A percentile compares a stretch with the other conserved stretches of the same genome.
Conservation (phyloP, 495 filamentous ascomycete genomes). For the Niebla homalea region DNA sequence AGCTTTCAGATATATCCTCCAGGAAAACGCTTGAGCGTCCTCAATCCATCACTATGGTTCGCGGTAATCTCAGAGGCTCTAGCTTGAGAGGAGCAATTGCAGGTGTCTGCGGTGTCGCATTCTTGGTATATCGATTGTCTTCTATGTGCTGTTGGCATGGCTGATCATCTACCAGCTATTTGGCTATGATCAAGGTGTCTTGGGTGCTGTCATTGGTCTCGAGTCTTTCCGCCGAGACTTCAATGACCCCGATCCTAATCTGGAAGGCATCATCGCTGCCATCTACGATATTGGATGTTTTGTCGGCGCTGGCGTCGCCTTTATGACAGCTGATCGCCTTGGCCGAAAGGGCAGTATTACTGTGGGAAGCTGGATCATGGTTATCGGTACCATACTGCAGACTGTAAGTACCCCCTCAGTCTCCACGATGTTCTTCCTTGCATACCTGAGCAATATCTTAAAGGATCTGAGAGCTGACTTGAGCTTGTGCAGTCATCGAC, state of each 20-base stretch:
- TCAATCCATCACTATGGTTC: background rate
- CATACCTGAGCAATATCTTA: no score
- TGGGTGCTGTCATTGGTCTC: slow-evolving; percentile 41
- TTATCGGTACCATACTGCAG: slow-evolving; percentile 27
- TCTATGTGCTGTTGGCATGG: background rate
- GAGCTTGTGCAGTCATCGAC: background rate
- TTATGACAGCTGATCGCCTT: slow-evolving; percentile 28
- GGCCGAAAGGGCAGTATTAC: slow-evolving; percentile 33
- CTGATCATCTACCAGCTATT: slow-evolving; percentile 25
- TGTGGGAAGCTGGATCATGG: slow-evolving; percentile 29
- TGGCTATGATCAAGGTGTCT: slow-evolving; percentile 47
- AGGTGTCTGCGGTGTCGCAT: slow-evolving; percentile 9
- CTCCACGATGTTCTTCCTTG: no score
- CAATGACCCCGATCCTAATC: slow-evolving; percentile 27
- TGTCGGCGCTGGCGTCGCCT: slow-evolving; percentile 29
- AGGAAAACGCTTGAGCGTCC: background rate
- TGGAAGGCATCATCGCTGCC: slow-evolving; percentile 29
- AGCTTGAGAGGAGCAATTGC: slow-evolving; percentile 11
- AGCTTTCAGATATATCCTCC: background rate
- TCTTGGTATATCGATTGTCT: slow-evolving; percentile 3
- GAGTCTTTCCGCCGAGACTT: slow-evolving; percentile 37
- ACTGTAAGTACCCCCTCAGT: slow-evolving; percentile 1
- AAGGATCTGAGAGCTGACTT: no score
- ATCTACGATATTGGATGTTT: slow-evolving; percentile 37
- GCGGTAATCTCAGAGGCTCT: slow-evolving; percentile 5